Percentiles rank a stretch among this genome's conserved stretches.
Conservation (phyloP, 208 protist genomes). For the Crithidia bombi region DNA sequence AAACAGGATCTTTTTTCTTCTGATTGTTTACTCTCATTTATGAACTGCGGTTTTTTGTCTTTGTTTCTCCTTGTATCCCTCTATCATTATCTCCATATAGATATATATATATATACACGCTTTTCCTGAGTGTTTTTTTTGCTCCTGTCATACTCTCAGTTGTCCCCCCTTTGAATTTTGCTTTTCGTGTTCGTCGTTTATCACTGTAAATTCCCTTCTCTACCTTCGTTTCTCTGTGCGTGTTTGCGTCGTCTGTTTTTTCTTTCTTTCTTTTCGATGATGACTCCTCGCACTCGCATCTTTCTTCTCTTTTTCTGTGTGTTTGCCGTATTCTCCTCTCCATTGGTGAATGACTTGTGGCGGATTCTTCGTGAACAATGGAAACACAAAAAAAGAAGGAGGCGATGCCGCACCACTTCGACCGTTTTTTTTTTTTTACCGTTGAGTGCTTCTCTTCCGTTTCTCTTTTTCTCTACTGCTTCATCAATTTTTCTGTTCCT, state of each 20-base stretch:
- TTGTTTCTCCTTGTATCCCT: background rate
- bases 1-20: too few relatives aligned
- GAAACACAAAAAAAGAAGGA: background rate
- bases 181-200: background rate
- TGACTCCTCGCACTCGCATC: too few relatives aligned
- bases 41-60: too few relatives aligned
- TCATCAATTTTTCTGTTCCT: background rate
- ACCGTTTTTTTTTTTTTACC: conserved; percentile 14
- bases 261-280: too few relatives aligned
- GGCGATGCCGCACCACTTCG: too few relatives aligned
- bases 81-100: background rate
- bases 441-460: background rate
- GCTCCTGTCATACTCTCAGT: too few relatives aligned
- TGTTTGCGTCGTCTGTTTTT: background rate
- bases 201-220: conserved; percentile 1
- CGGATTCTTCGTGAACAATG: background rate
- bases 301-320: background rate
- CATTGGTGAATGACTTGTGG: background rate
- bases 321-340: background rate
- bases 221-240: background rate
- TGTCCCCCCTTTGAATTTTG: too few relatives aligned
- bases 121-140: background rate
- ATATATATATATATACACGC: background rate
- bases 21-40: too few relatives aligned
- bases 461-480: conserved; percentile 2